phyloP scores from a whole-genome alignment of 345 rosid species.

The Dipteronia dyeriana region DNA sequence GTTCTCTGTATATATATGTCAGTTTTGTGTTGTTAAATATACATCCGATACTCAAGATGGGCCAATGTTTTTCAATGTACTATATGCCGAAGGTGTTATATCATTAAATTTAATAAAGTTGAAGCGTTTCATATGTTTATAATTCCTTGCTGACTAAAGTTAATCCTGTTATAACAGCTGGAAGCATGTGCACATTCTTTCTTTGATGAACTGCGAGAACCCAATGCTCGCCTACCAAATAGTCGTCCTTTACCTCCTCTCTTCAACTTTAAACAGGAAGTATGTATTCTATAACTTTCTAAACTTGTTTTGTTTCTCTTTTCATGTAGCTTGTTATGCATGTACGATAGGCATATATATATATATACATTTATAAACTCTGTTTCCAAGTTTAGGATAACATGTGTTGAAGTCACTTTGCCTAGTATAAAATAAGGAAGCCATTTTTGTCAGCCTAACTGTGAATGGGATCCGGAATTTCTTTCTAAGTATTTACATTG shows the following conservation, averaged over 20 bases:
- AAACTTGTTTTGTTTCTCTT: neutral
- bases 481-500: neutral
- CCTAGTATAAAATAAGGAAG: neutral
- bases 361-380: too few relatives aligned
- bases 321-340: neutral
- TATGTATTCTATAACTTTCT: conserved; percentile 25
- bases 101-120: neutral
- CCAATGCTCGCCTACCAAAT: conserved; percentile 58
- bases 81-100: neutral
- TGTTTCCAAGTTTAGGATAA: neutral
- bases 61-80: neutral
- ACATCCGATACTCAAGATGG: neutral
- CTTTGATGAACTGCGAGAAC: conserved; percentile 67
- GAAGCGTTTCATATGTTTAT: neutral
- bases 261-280: conserved; percentile 74
- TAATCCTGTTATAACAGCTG: conserved; percentile 34
- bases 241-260: conserved; percentile 62
- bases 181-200: conserved; percentile 76
- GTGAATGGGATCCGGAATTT: too few relatives aligned
- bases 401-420: neutral
- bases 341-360: too few relatives aligned
- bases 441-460: neutral
- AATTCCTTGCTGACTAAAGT: neutral
- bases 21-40: neutral
- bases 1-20: neutral